These are phyloP conservation scores for Globisporangium canariense DNA, from an alignment of 352 stramenopile genomes.

Conservation along the genomic window DNA sequence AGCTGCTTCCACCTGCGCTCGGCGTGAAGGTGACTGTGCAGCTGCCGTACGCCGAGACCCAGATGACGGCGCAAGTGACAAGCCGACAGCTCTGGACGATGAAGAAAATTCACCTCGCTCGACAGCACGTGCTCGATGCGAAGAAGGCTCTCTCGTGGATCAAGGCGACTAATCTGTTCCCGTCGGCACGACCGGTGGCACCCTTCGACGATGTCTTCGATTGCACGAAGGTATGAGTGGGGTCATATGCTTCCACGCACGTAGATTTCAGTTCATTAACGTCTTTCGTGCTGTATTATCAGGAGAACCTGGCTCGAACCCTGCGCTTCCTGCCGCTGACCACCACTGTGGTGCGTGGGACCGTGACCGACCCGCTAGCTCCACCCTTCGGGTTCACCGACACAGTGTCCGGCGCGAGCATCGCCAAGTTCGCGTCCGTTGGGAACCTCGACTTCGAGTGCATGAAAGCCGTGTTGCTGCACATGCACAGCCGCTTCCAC, in stretches of 20 bases:
- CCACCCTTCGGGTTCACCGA: constrained; percentile 6
- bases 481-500: constrained; percentile 9
- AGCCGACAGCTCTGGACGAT: constrained; percentile 5
- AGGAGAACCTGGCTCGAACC: neutral
- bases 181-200: neutral
- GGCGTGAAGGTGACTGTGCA: constrained; percentile 6
- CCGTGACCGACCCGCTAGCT: neutral
- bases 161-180: neutral
- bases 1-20: neutral
- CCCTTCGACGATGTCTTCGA: constrained; percentile 8
- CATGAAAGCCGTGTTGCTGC: constrained; percentile 6
- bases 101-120: neutral
- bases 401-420: constrained; percentile 3
- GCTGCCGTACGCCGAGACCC: neutral
- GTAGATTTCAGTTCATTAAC: neutral
- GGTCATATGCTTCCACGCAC: neutral
- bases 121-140: constrained; percentile 1
- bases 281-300: neutral
- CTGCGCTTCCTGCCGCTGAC: constrained; percentile 4
- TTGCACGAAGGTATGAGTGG: neutral
- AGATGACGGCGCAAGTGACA: neutral
- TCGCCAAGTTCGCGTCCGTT: neutral
- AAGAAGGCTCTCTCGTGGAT: constrained; percentile 1
- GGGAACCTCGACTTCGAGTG: constrained; percentile 5
- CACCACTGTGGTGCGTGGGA: neutral